Conservation (phyloP, 257 asterid species). For the Scutellaria baicalensis region DNA sequence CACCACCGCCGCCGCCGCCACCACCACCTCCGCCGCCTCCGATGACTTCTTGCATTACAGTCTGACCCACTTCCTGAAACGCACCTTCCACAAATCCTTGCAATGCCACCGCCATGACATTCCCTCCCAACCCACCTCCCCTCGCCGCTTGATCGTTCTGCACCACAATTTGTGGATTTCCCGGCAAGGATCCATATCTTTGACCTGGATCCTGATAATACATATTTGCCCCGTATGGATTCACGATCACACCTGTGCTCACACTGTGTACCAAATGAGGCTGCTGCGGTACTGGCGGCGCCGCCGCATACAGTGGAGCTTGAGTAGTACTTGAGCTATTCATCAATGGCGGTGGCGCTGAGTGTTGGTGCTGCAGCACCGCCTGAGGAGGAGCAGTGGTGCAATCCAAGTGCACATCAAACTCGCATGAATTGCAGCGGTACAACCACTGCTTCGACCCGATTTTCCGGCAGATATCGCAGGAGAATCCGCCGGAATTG, state of each 20-base stretch:
- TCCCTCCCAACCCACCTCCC: slow-evolving; percentile 1
- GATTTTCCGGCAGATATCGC: slow-evolving; percentile 41
- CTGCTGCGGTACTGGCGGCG: background rate
- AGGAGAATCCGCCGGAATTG: slow-evolving; percentile 37
- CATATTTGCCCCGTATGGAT: background rate
- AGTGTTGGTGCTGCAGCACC: slow-evolving; percentile 16
- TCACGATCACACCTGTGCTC: slow-evolving; percentile 9
- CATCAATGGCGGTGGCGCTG: slow-evolving; percentile 16
- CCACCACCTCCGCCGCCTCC: slow-evolving; percentile 8
- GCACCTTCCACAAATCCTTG: slow-evolving; percentile 40
- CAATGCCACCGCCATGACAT: slow-evolving; percentile 26
- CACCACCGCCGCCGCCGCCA: slow-evolving; percentile 4
- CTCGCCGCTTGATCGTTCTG: slow-evolving; percentile 2
- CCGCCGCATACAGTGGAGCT: background rate
- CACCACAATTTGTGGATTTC: slow-evolving; percentile 3
- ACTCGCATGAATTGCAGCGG: slow-evolving; percentile 46
- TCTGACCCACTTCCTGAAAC: slow-evolving; percentile 37
- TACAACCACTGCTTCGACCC: slow-evolving; percentile 62
- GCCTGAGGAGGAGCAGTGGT: background rate
- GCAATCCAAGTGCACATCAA: slow-evolving; percentile 56
- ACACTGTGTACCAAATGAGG: slow-evolving; percentile 21
- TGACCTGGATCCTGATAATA: slow-evolving; percentile 5
- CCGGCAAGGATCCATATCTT: background rate
- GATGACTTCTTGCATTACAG: slow-evolving; percentile 23
- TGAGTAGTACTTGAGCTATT: too few species aligned